Conservation (phyloP, 495 filamentous ascomycete genomes). For the Lepraria neglecta region DNA sequence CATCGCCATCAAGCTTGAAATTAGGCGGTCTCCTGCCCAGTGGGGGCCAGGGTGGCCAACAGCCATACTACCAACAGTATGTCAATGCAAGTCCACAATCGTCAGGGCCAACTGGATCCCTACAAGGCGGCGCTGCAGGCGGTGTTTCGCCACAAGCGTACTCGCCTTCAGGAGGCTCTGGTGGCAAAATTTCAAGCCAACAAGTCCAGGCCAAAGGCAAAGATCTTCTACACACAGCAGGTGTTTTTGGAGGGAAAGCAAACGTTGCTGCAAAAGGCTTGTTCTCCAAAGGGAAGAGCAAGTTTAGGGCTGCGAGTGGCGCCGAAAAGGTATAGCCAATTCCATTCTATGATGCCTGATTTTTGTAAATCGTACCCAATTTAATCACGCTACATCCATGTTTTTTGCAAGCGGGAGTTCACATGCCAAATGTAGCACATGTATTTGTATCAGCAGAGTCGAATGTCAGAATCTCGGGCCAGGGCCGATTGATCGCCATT, state of each 20-base stretch:
- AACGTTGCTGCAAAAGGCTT: conserved; percentile 77
- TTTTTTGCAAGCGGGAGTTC: conserved; percentile 30
- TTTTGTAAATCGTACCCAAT: conserved; percentile 7
- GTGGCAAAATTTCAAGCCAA: conserved; percentile 32
- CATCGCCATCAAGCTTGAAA: conserved; percentile 39
- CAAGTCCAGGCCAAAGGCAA: conserved; percentile 72
- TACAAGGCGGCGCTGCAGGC: conserved; percentile 36
- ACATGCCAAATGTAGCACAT: conserved; percentile 12
- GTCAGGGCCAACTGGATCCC: conserved; percentile 31
- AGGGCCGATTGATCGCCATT: conserved; percentile 11
- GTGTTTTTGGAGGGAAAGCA: conserved; percentile 61
- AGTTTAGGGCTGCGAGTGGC: conserved; percentile 57
- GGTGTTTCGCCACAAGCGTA: conserved; percentile 27
- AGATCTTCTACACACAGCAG: conserved; percentile 74
- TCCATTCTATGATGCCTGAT: conserved; percentile 29
- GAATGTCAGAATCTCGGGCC: conserved; percentile 14
- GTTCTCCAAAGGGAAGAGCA: conserved; percentile 79
- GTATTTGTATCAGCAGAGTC: conserved; percentile 19
- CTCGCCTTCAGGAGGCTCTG: conserved; percentile 25
- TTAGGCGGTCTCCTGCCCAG: conserved; percentile 38
- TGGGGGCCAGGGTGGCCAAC: conserved; percentile 33
- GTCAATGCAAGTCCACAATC: conserved; percentile 34
- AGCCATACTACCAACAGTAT: conserved; percentile 50
- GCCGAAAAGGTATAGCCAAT: conserved; percentile 69
- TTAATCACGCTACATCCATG: not conserved